Conservation (phyloP, 2,329 filamentous ascomycete genomes). For the Claviceps purpurea region DNA sequence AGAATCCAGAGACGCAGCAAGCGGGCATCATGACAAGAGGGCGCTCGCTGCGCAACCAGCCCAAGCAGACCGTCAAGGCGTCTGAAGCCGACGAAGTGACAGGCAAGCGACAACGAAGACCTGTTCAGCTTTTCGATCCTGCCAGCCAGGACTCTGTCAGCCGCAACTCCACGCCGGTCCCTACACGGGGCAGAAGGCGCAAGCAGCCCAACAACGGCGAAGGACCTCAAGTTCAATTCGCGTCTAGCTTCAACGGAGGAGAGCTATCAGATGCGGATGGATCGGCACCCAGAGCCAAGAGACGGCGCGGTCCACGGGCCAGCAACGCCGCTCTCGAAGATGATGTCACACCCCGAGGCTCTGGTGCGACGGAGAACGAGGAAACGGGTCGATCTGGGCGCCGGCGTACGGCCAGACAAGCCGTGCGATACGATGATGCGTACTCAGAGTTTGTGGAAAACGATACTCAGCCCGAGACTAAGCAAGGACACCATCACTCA, state of each 20-base stretch:
- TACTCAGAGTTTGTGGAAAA: conserved; percentile 7
- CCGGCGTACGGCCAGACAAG: conserved; percentile 6
- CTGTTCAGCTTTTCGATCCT: conserved; percentile 36
- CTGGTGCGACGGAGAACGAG: conserved; percentile 3
- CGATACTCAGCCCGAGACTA: conserved; percentile 13
- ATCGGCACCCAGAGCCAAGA: conserved; percentile 15
- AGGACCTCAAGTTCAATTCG: conserved; percentile 12
- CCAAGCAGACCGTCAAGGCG: conserved; percentile 44
- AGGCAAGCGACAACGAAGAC: conserved; percentile 41
- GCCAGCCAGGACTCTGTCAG: conserved; percentile 35
- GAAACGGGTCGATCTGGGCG: conserved; percentile 8
- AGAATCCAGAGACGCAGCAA: conserved; percentile 43
- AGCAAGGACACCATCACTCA: conserved; percentile 4
- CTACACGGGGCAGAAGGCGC: conserved; percentile 18
- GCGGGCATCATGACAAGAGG: conserved; percentile 36
- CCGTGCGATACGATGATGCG: conserved; percentile 5
- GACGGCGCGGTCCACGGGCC: conserved; percentile 17
- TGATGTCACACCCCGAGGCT: conserved; percentile 10
- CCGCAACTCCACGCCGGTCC: conserved; percentile 36
- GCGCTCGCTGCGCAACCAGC: conserved; percentile 42
- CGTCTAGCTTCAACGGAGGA: conserved; percentile 22
- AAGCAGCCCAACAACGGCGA: conserved; percentile 18
- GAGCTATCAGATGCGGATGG: conserved; percentile 19
- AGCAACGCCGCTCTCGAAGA: conserved; percentile 14
- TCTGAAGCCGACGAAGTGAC: conserved; percentile 37